Base-by-base conservation (phyloP, 768 basidiomycete genomes). In the Suillus decipiens region DNA sequence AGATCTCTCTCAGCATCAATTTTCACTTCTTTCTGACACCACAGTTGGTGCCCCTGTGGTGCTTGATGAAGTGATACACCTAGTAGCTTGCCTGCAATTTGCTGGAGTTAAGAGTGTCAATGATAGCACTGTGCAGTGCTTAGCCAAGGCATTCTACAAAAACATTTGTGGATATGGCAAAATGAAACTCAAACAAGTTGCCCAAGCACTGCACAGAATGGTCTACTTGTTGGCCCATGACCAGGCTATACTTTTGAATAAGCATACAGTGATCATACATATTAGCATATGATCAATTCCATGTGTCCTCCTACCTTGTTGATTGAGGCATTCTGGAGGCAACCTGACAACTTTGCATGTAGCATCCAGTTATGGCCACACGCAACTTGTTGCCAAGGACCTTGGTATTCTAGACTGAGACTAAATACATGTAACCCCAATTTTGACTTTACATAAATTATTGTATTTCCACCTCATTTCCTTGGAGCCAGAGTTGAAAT, bases 11-110 rank as follows among this genome's bases (percentile, higher is more conserved):
- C 51, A 2, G 31, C 63, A 56, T 36, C 36, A 54, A 42, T 61
- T 64, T 14, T 43, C 60, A 15, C 61, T 61, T 47, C 63, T 72
- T 34, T 71, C 71, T 42, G 59, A 69, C 1, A 51, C 50, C 4
- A 28, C 50, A 31, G 50, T 51, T 9, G 50, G 50, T 31, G 15
- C n/a, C n/a, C n/a, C n/a, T n/a, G n/a, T n/a, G 9, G n/a, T 19
- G 0, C 43, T n/a, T 1, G 19, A 43, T 4, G 19, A 43, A n/a
- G 43, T 43, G 19, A 43, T 43, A 43, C 43, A 43, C 19, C 43
- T 43, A 43, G 43, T 10, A 4, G n/a, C 43, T 11, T 19, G 43
- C 1, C 3, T 43, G 43, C 43, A 43, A 11, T 43, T 43, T 1
- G 43, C 43, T 17, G 42, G 42, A 9, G 42, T 43, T 4, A n/a